Percentiles rank a stretch among this genome's conserved stretches.
phyloP scores from a whole-genome alignment of 2,329 filamentous ascomycete species.

The Neonectria hederae region DNA sequence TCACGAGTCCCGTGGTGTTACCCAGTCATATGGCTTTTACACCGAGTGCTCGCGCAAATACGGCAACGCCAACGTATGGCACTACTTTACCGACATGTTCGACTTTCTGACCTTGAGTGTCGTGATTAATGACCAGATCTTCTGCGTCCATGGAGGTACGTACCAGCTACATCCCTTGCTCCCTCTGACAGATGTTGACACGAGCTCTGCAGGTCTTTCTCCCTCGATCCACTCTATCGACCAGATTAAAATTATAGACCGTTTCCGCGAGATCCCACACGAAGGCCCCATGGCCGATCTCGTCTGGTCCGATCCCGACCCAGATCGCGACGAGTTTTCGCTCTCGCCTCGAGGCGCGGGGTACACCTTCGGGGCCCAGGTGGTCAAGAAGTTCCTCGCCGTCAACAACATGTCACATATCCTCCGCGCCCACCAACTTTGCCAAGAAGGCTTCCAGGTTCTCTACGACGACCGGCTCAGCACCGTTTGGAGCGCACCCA shows the following conservation, averaged over 20 bases:
- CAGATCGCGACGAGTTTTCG: conserved; percentile 97
- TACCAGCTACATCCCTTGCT: conserved; percentile 16
- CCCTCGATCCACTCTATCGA: conserved; percentile 97
- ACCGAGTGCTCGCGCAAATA: conserved; percentile 98
- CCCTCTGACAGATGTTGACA: conserved; percentile 7
- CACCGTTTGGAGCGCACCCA: conserved; percentile 98
- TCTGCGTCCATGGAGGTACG: conserved; percentile 92
- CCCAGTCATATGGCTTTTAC: conserved; percentile 99
- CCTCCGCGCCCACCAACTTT: conserved; percentile 95
- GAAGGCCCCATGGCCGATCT: conserved; percentile 99
- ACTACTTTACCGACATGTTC: conserved; percentile 99
- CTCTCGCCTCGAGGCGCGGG: conserved; percentile 92
- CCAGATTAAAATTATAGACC: conserved; percentile 99
- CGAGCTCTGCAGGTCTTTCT: conserved; percentile 68
- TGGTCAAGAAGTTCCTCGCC: conserved; percentile 97
- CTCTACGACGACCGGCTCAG: conserved; percentile 94
- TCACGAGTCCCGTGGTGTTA: conserved; percentile 96
- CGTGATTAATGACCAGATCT: conserved; percentile 98
- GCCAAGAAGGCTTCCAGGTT: conserved; percentile 97
- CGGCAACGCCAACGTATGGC: conserved; percentile 98
- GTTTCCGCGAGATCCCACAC: conserved; percentile 97
- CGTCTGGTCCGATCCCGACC: conserved; percentile 97
- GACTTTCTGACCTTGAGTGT: conserved; percentile 97
- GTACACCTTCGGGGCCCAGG: conserved; percentile 97
- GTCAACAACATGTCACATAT: conserved; percentile 99